Conservation (phyloP, 257 asterid genomes). For the Salvia hispanica region DNA sequence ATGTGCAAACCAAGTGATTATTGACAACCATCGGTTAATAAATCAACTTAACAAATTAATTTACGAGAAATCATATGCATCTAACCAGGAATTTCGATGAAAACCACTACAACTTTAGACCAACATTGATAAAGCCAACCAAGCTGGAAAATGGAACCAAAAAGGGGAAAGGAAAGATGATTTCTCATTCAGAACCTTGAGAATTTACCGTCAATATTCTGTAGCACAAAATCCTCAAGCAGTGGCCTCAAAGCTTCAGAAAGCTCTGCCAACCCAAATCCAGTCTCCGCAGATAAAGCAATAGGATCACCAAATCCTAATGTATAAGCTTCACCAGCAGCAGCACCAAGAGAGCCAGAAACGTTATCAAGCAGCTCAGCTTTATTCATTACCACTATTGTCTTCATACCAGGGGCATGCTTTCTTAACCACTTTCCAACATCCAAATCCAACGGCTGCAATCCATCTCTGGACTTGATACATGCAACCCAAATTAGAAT, state of each 20-base stretch:
- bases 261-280: conserved; percentile 80
- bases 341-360: conserved; percentile 76
- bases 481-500: conserved; percentile 20
- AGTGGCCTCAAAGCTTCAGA: conserved; percentile 67
- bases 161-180: not conserved
- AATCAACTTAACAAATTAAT: conserved; percentile 2
- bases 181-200: conserved; percentile 5
- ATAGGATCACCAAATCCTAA: conserved; percentile 96
- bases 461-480: conserved; percentile 66
- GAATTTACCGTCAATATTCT: conserved; percentile 47
- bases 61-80: too few relatives aligned
- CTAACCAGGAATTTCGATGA: too few relatives aligned
- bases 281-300: conserved; percentile 96
- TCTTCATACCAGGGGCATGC: conserved; percentile 77
- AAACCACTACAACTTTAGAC: not conserved
- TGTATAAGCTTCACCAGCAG: conserved; percentile 80
- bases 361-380: conserved; percentile 82
- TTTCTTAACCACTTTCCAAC: conserved; percentile 97
- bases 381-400: conserved; percentile 85
- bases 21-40: not conserved
- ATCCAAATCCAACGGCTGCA: conserved; percentile 89
- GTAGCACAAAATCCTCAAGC: conserved; percentile 69
- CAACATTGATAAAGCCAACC: conserved; percentile 11
- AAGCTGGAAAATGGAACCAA: not conserved
- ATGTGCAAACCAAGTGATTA: not conserved